phyloP scores from a whole-genome alignment of 768 basidiomycete species.

The Auriscalpium microsporum region DNA sequence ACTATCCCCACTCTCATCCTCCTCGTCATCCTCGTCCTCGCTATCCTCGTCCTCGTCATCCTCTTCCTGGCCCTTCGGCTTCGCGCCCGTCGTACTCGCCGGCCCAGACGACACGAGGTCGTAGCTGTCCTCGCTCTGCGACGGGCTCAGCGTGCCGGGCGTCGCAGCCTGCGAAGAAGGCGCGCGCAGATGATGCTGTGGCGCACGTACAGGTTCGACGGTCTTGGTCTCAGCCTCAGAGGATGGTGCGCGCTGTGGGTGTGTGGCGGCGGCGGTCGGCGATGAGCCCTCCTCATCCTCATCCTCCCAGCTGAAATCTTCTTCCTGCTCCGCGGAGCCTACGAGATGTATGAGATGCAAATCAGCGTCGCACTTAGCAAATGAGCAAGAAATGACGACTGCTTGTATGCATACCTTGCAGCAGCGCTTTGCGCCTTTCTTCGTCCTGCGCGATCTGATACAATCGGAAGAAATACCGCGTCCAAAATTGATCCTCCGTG shows the following conservation, averaged over 20 bases:
- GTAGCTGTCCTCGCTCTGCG: slow-evolving; percentile 28
- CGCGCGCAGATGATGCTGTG: neutral
- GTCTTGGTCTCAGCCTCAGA: neutral
- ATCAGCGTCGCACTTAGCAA: neutral
- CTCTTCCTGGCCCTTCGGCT: slow-evolving; percentile 7
- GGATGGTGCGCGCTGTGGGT: neutral
- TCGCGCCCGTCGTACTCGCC: slow-evolving; percentile 17
- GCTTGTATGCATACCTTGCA: slow-evolving; percentile 46
- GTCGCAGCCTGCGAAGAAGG: slow-evolving; percentile 9
- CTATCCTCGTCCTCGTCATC: slow-evolving; percentile 6
- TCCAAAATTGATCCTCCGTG: slow-evolving; percentile 68
- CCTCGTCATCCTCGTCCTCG: slow-evolving; percentile 3
- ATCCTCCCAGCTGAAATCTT: slow-evolving; percentile 90
- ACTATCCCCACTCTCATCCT: slow-evolving; percentile 15
- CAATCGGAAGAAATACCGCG: slow-evolving; percentile 82
- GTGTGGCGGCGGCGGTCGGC: slow-evolving; percentile 9
- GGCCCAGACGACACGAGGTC: slow-evolving; percentile 27
- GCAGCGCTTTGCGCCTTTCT: slow-evolving; percentile 64
- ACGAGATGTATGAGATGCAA: neutral
- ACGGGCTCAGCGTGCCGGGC: slow-evolving; percentile 19
- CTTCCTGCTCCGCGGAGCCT: slow-evolving; percentile 66
- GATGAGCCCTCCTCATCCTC: slow-evolving; percentile 62
- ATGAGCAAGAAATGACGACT: neutral
- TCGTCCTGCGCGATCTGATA: slow-evolving; percentile 77
- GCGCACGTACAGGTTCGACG: neutral